Base-by-base conservation (phyloP, 1,284 basidiomycete genomes). In the Coriolopsis trogii region DNA sequence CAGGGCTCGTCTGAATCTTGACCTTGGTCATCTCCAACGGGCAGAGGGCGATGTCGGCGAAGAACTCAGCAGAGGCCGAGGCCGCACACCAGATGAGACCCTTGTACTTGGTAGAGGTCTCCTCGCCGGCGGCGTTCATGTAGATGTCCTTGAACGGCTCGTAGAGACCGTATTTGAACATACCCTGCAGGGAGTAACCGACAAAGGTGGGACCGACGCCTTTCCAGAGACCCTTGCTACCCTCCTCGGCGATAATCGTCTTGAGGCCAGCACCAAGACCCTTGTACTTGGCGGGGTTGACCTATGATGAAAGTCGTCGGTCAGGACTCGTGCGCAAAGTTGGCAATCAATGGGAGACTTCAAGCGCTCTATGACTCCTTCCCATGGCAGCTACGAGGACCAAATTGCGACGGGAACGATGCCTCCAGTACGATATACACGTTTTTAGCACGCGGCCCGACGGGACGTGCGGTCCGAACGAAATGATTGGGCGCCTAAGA, bases 121-220 rank as follows among this genome's bases (percentile, higher is more conserved):
- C 94, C 66, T 94, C 79, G 60, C 93, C 93, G 53, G 92, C 85
- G 53, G 84, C 64, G 77, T 95, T 93, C 76, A 89, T 88, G 78
- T 94, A 91, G 58, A 74, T 63, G 72, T 96, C 93, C 81, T 98
- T 98, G 89, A 95, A 98, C 69, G 91, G 73, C 76, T 96, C 94
- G 74, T 97, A 96, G 70, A 93, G 89, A 76, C 93, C 93, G 73
- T 93, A 97, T 77, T 98, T 98, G 85, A 95, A 91, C 79, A 94
- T 85, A 68, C 95, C 96, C 76, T 98, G 96, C 63, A 96, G 81
- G 18, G 94, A 91, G 80, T 98, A 98, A 54, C 95, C 95, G 72
- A 96, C 78, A 63, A 93, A 79, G 48, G 93, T 95, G 46, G 93
- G 93, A 41, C 92, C 93, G 69, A 98, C 81, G 66, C 95, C 96